A percentile compares a stretch with the other conserved stretches of the same genome.
Evolutionary conservation across 257 asterid genomes (phyloP).

Genomic region (Parsonsia alboflavescens): DNA sequence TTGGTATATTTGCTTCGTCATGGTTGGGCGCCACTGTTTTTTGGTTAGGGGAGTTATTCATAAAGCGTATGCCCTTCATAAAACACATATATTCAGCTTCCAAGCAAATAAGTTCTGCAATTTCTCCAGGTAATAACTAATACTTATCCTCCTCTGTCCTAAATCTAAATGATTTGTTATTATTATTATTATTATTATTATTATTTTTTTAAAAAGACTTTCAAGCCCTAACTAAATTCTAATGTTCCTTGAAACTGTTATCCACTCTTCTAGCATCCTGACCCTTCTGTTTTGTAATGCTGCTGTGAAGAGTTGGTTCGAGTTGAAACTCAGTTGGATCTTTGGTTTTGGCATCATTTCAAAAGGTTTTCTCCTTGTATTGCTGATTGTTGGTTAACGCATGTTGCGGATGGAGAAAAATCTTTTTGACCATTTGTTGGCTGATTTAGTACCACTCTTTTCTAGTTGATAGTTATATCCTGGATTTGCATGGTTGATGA

Average conservation of each 20-base stretch:
- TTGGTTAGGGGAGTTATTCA: conserved; percentile 91
- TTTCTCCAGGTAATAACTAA: conserved; percentile 68
- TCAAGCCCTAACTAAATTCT: not conserved
- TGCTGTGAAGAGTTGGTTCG: not conserved
- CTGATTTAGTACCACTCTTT: not conserved
- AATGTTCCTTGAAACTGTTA: not conserved
- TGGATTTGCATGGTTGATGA: not conserved
- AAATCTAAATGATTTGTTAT: no score
- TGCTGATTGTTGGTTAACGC: not conserved
- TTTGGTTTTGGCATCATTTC: not conserved
- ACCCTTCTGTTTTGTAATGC: no score
- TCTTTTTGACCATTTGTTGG: not conserved
- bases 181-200: no score
- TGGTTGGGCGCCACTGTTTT: conserved; percentile 90
- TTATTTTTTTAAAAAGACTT: not conserved
- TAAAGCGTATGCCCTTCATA: conserved; percentile 84
- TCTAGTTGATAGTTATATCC: not conserved
- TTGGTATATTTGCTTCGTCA: conserved; percentile 88
- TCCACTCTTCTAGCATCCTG: not conserved
- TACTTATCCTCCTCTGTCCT: not conserved
- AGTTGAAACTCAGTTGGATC: not conserved
- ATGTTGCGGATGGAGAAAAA: not conserved
- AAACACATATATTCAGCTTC: conserved; percentile 84
- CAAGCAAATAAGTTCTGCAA: conserved; percentile 84
- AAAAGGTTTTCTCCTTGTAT: not conserved